Base-by-base conservation (phyloP, 345 rosid genomes). In the Salix koriyanagi region DNA sequence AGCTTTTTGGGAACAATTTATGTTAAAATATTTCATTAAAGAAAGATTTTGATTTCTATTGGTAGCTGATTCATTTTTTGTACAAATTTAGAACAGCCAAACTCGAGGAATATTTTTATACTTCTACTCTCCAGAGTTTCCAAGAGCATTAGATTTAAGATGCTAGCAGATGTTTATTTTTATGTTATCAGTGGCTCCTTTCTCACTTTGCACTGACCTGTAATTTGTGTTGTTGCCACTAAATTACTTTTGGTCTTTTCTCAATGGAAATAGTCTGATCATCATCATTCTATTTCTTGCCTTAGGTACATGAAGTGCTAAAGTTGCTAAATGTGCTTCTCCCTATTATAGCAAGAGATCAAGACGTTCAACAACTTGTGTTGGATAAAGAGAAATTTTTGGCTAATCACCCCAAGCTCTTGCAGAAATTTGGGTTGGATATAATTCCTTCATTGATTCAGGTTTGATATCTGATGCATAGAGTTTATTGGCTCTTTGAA, bases 321-420 rank as follows among this genome's bases (percentile, higher is more conserved):
- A 95, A 93, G 89, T 82, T 95, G 91, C 86, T 95, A 34, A 87
- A 89, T 82, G 94, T 85, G 86, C 94, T 95, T 81, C 92, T 95
- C 54, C 99, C 97, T 39, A 66, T 83, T 26, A 77, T 88, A 68
- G 74, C 80, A 30, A 80, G 76, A 69, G 88, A 80, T 62, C 82
- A 77, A 56, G 84, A 76, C 76, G 61, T 46, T 84, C 91, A 86
- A 77, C 85, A 86, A 79, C 85, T 76, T 68, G 32, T 84, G 67
- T 81, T 78, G 75, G 97, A 93, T 61, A 93, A 93, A 75, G 87
- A 86, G 81, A 84, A 84, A 25, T 91, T 88, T 85, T 83, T 93
- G 79, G 79, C 74, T 74, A 77, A 85, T 81, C 90, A 85, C 64
- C 91, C 94, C 73, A 89, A 87, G 81, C 86, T 85, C 73, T 81